Base-by-base conservation (phyloP, 1,284 basidiomycete species). In the Termitomyces sp. region DNA sequence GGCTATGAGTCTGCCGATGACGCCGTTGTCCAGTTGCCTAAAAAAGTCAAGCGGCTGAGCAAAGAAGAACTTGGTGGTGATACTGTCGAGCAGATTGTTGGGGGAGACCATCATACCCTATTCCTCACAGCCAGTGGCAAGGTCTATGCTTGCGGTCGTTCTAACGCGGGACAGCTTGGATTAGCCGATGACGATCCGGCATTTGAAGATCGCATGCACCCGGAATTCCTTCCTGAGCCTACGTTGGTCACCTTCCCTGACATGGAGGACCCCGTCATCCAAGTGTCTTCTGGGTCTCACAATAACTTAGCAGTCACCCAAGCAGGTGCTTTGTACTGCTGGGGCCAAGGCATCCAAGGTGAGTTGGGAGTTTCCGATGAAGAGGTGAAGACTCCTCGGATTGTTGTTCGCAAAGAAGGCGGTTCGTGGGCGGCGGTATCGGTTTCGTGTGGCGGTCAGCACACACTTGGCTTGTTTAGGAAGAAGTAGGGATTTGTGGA, bases 31-130 rank as follows among this genome's bases (percentile, higher is more conserved):
- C 79, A 82, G 46, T 73, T 81, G 1, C 94, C 95, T 1, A 81
- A 80, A 54, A 77, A 78, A 46, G 84, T 98, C 36, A 73, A 79
- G 34, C 74, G 80, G 1, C 78, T 98, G 12, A 78, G 77, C 63
- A 89, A 86, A 41, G 72, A 79, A 24, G 75, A 83, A 30, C 86
- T 94, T 52, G 77, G 71, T 34, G 90, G 84, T 31, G 83, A 86
- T 21, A 75, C 74, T 5, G 86, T 95, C 52, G 75, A 90, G 17
- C 78, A 86, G 63, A 88, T 92, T 54, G 74, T 68, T 26, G 90
- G 86, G 12, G 94, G 94, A 42, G 85, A 90, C 60, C 88, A 94
- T 66, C 92, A 98, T 69, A 86, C 92, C 0, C 71, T 96, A 31
- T 98, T 98, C 78, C 74, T 94, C 58, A 88, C 94, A 24, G 78